Base-by-base conservation (phyloP, 148 eudicot species). In the Beta vulgaris region DNA sequence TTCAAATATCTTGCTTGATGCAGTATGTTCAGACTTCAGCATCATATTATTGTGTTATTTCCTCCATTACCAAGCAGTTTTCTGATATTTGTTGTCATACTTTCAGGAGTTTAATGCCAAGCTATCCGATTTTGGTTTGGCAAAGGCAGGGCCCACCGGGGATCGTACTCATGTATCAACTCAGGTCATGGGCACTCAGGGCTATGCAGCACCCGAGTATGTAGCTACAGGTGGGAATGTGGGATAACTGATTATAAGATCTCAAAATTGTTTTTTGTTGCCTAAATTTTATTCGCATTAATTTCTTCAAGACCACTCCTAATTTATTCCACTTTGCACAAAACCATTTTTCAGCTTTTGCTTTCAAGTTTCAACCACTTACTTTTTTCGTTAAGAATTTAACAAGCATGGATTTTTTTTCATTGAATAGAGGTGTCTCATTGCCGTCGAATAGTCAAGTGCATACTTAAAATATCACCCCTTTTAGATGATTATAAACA, bases 121-220 rank as follows among this genome's bases (percentile, higher is more conserved):
- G 73, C 83, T 91, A 26, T 91, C 92, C 6, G 96, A 91, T 77
- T 91, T 91, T 64, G 92, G 92, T 16, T 79, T 91, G 79, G 96
- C 96, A 11, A 91, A 87, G 77, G 96, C 86, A 2, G 96, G 96
- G 44, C 96, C 96, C 0, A 87, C 92, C 4, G 92, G 92, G 29
- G 96, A 91, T 66, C 83, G 79, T 79, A 88, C 94, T 49, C 94
- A 90, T 72, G 94, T 89, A 63, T 88, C 96, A 28, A 91, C 96
- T 74, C 92, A 82, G 80, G 96, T 91, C 53, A 83, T 91, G 91
- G 96, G 96, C 48, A 89, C 92, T 76, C 87, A 85, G 69, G 96
- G 96, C 16, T 91, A 91, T 77, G 95, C 95, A 25, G 92, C 95
- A 54, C 93, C 89, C 3, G 92, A 89, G 68, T 89, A 87, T 84